Percentiles rank a stretch among this genome's conserved stretches.
Evolutionary conservation across 2,329 filamentous ascomycete species (phyloP).

Genomic region (Capronia epimyces): DNA sequence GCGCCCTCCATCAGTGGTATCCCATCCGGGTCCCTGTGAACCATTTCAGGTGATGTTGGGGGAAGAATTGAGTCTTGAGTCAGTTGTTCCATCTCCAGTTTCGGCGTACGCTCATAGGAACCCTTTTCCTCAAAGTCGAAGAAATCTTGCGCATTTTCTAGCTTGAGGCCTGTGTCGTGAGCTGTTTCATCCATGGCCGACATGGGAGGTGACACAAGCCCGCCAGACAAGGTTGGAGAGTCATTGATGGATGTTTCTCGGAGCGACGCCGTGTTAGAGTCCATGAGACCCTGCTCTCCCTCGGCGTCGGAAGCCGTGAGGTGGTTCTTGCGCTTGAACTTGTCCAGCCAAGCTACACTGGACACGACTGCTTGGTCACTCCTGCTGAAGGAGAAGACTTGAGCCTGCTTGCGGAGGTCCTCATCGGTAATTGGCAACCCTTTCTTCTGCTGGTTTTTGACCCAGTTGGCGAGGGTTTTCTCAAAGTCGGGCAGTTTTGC

Average conservation of each 20-base stretch:
- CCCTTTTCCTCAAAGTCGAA: slow-evolving; percentile 57
- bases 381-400: slow-evolving; percentile 28
- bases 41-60: slow-evolving; percentile 17
- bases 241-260: slow-evolving; percentile 60
- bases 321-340: slow-evolving; percentile 87
- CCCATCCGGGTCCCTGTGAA: slow-evolving; percentile 9
- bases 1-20: slow-evolving; percentile 1
- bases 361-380: slow-evolving; percentile 36
- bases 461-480: slow-evolving; percentile 80
- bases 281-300: slow-evolving; percentile 31
- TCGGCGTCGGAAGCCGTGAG: slow-evolving; percentile 54
- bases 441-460: slow-evolving; percentile 70
- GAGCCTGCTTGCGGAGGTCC: slow-evolving; percentile 27
- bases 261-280: slow-evolving; percentile 51
- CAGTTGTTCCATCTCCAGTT: slow-evolving; percentile 52
- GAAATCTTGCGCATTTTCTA: slow-evolving; percentile 53
- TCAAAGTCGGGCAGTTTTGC: slow-evolving; percentile 88
- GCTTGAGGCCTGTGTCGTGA: slow-evolving; percentile 49
- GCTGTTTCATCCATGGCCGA: slow-evolving; percentile 62
- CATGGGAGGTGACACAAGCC: slow-evolving; percentile 62
- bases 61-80: slow-evolving; percentile 12
- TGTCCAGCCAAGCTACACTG: slow-evolving; percentile 78
- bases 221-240: slow-evolving; percentile 68
- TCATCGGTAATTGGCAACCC: slow-evolving; percentile 43
- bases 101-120: slow-evolving; percentile 61